Evolutionary conservation across 768 basidiomycete species (phyloP).

Genomic region (Mycena chlorophos): DNA sequence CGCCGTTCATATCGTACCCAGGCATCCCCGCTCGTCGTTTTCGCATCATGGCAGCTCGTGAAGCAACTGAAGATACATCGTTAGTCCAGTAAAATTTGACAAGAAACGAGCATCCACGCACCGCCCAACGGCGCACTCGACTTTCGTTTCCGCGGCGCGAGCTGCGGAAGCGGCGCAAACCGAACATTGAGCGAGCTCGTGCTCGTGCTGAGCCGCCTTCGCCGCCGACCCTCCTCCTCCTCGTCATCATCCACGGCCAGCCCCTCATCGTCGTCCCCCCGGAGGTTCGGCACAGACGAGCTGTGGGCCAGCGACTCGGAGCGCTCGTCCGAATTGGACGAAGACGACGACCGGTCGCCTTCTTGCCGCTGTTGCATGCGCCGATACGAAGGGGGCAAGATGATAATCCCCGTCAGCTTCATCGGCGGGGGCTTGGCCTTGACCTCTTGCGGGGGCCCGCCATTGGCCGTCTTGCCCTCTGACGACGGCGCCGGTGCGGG

Average conservation of each 20-base stretch:
- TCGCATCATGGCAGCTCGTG: conserved; percentile 43
- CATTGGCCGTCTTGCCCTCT: neutral
- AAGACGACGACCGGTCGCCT: neutral
- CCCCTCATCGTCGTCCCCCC: neutral
- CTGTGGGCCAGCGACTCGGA: neutral
- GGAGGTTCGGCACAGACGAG: neutral
- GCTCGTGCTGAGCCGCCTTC: conserved; percentile 12
- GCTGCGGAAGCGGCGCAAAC: conserved; percentile 61
- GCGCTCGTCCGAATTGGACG: neutral
- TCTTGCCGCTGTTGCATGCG: neutral
- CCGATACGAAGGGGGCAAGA: neutral
- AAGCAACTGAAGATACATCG: conserved; percentile 37
- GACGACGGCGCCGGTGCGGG: neutral
- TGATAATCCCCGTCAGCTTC: conserved; percentile 1
- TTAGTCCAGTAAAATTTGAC: neutral
- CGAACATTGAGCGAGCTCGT: conserved; percentile 40
- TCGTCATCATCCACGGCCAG: neutral
- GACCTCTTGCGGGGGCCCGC: neutral
- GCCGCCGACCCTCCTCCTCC: neutral
- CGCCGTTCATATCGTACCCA: conserved; percentile 15
- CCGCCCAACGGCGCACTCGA: conserved; percentile 51
- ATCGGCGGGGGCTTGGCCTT: neutral
- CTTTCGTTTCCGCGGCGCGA: conserved; percentile 49
- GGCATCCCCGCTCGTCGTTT: conserved; percentile 29
- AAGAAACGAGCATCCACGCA: neutral